Conservation (phyloP, 176 grass and related monocot genomes). For the Chloris gayana region DNA sequence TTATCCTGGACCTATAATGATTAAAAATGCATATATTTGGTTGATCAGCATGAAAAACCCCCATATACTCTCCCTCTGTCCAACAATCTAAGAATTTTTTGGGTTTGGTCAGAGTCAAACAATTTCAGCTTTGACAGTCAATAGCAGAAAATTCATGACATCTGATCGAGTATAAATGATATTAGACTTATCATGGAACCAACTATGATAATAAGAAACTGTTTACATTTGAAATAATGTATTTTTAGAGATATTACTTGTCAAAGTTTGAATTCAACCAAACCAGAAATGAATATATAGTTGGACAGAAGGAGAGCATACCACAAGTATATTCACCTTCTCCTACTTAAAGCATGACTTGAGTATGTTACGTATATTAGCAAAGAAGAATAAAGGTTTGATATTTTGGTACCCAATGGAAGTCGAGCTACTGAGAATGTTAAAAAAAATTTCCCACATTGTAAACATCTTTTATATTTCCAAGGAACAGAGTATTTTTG, state of each 20-base stretch:
- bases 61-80: too few species aligned
- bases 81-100: too few species aligned
- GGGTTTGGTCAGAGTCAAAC: too few species aligned
- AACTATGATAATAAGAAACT: too few species aligned
- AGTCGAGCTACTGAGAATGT: neutral
- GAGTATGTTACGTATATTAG: neutral
- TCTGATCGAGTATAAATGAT: too few species aligned
- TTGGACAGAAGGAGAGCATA: neutral
- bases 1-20: neutral
- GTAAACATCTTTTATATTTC: neutral
- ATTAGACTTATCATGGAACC: too few species aligned
- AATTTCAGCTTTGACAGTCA: too few species aligned
- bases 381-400: neutral
- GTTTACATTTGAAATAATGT: too few species aligned
- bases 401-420: neutral
- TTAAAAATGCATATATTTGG: neutral
- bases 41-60: neutral
- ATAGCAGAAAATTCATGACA: too few species aligned
- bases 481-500: neutral
- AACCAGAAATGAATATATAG: too few species aligned
- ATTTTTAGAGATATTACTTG: too few species aligned
- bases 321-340: slow-evolving; percentile 7
- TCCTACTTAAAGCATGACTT: neutral
- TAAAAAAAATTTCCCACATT: neutral
- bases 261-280: too few species aligned